Percentiles rank a stretch among this genome's conserved stretches.
phyloP scores from a whole-genome alignment of 306 rosid genomes.

The Coriaria nepalensis region DNA sequence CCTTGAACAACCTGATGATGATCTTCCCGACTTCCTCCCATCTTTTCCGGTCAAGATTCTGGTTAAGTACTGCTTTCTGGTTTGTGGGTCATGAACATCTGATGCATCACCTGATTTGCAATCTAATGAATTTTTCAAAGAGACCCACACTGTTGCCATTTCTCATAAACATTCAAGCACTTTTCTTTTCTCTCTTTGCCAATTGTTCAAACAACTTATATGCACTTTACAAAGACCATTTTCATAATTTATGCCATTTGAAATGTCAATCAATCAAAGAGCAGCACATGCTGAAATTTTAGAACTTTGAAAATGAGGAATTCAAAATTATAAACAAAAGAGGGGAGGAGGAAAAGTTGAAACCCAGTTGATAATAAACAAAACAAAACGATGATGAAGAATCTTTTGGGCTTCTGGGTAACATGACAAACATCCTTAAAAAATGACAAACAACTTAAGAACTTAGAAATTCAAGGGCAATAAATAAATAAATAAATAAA shows the following conservation, averaged over 20 bases:
- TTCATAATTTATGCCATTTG: background rate
- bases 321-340: too few relatives aligned
- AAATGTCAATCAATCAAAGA: too few relatives aligned
- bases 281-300: too few relatives aligned
- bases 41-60: conserved; percentile 57
- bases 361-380: background rate
- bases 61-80: conserved; percentile 34
- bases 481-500: too few relatives aligned
- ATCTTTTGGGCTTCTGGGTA: conserved; percentile 2
- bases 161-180: background rate
- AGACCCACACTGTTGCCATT: conserved; percentile 86
- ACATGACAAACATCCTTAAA: conserved; percentile 3
- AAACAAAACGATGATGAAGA: background rate
- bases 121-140: conserved; percentile 66
- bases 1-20: conserved; percentile 67
- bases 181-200: background rate
- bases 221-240: background rate
- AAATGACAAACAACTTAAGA: conserved; percentile 1
- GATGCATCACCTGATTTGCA: conserved; percentile 81
- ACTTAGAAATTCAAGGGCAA: too few relatives aligned
- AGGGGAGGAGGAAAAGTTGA: background rate
- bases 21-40: conserved; percentile 14
- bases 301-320: too few relatives aligned
- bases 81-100: conserved; percentile 73
- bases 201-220: background rate